phyloP scores from a whole-genome alignment of 2,329 filamentous ascomycete genomes.

The Curvularia verruculosa region DNA sequence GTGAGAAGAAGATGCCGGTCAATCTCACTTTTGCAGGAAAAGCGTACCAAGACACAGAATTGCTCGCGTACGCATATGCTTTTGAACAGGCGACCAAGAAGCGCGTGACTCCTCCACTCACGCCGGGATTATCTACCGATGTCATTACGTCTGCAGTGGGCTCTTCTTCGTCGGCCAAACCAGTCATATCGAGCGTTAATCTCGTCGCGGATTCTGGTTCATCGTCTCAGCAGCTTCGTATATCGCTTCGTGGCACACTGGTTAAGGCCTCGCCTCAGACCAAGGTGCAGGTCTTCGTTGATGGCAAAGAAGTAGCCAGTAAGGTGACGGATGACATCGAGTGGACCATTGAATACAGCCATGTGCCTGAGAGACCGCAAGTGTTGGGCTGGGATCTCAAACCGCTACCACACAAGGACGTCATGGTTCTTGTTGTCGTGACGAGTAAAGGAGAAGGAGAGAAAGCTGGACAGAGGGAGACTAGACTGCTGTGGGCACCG shows the following conservation, averaged over 20 bases:
- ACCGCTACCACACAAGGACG: conserved; percentile 22
- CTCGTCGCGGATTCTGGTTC: not conserved
- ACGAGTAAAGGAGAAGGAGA: conserved; percentile 6
- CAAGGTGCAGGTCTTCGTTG: conserved; percentile 25
- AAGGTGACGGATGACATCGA: not conserved
- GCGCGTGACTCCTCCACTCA: conserved; percentile 21
- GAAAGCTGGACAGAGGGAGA: conserved; percentile 9
- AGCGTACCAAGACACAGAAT: conserved; percentile 54
- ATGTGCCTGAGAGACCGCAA: conserved; percentile 11
- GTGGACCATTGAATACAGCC: conserved; percentile 18
- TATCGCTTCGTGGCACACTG: conserved; percentile 7
- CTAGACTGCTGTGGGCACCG: conserved; percentile 4
- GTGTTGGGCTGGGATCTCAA: conserved; percentile 36
- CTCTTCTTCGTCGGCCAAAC: not conserved
- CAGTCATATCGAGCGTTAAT: not conserved
- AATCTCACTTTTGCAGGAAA: conserved; percentile 60
- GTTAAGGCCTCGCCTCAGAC: not conserved
- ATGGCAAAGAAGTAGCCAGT: conserved; percentile 21
- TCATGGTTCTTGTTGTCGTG: conserved; percentile 33
- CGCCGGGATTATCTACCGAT: conserved; percentile 22
- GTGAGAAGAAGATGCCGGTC: conserved; percentile 57
- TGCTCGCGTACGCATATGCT: conserved; percentile 35
- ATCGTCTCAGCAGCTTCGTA: not conserved
- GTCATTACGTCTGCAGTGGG: not conserved
- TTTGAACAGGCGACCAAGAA: conserved; percentile 27